phyloP scores from a whole-genome alignment of 2,329 filamentous ascomycete species.

The Epichloe amarillans region DNA sequence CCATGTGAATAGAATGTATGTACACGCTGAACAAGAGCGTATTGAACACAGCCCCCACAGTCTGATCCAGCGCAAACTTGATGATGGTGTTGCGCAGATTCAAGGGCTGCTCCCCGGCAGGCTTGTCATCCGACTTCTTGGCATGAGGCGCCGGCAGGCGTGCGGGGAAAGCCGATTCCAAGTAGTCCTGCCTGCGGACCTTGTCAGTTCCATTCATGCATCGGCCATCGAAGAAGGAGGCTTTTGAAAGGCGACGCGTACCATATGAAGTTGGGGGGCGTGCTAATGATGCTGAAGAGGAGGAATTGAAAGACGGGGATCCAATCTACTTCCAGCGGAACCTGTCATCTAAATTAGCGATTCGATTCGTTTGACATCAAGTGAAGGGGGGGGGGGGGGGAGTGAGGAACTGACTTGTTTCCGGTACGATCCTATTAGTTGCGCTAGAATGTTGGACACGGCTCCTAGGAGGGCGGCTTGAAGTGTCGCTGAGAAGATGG shows the following conservation, averaged over 20 bases:
- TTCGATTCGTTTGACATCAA: not conserved
- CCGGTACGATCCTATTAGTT: slow-evolving; percentile 51
- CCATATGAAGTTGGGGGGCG: slow-evolving; percentile 83
- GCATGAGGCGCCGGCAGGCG: slow-evolving; percentile 18
- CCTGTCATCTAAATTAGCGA: not conserved
- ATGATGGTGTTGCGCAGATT: slow-evolving; percentile 49
- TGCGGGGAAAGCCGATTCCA: slow-evolving; percentile 64
- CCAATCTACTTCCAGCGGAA: slow-evolving; percentile 37
- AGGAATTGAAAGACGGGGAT: slow-evolving; percentile 63
- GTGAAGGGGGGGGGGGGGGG: not conserved
- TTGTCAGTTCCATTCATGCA: not conserved
- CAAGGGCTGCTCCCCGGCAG: slow-evolving; percentile 19
- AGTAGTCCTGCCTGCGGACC: slow-evolving; percentile 52
- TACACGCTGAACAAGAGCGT: slow-evolving; percentile 49
- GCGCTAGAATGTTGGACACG: slow-evolving; percentile 60
- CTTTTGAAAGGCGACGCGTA: slow-evolving; percentile 18
- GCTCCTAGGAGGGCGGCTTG: slow-evolving; percentile 54
- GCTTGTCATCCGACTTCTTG: slow-evolving; percentile 13
- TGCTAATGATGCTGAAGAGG: slow-evolving; percentile 57
- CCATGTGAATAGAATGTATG: slow-evolving; percentile 41
- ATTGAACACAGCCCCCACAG: slow-evolving; percentile 50
- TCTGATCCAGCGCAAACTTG: slow-evolving; percentile 60
- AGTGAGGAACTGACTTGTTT: slow-evolving; percentile 41
- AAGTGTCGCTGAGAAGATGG: slow-evolving; percentile 45
- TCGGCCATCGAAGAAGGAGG: too few relatives aligned